phyloP scores from a whole-genome alignment of 2,329 filamentous ascomycete species.

The Venturia effusa region DNA sequence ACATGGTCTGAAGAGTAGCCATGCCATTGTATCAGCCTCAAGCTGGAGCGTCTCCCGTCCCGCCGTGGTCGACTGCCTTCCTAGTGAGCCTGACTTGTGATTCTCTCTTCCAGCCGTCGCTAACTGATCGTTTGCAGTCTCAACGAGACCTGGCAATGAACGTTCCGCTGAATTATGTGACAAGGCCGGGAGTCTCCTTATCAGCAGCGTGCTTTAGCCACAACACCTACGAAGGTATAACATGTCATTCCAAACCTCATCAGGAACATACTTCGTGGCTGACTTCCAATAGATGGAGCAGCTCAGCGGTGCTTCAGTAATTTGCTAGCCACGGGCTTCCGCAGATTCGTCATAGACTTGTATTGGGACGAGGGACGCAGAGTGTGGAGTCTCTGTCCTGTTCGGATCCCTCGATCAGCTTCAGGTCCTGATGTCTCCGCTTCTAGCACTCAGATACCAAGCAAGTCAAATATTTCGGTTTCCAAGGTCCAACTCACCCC shows the following conservation, averaged over 20 bases:
- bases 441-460: neutral
- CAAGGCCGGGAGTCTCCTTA: slow-evolving; percentile 45
- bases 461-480: slow-evolving; percentile 2
- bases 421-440: neutral
- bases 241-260: neutral
- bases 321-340: slow-evolving; percentile 48
- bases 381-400: slow-evolving; percentile 52
- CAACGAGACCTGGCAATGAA: slow-evolving; percentile 49
- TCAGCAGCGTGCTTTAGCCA: slow-evolving; percentile 48
- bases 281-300: slow-evolving; percentile 34
- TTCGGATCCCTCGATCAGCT: slow-evolving; percentile 16
- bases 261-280: neutral
- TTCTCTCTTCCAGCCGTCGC: neutral
- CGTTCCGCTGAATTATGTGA: slow-evolving; percentile 53
- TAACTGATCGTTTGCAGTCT: slow-evolving; percentile 32
- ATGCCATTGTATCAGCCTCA: slow-evolving; percentile 18
- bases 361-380: slow-evolving; percentile 49
- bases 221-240: slow-evolving; percentile 26
- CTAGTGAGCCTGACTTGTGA: slow-evolving; percentile 17
- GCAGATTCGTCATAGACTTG: slow-evolving; percentile 47
- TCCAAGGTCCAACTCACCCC: slow-evolving; percentile 3
- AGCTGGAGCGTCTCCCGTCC: slow-evolving; percentile 15
- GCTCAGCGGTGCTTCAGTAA: slow-evolving; percentile 50
- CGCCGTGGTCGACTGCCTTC: slow-evolving; percentile 17
- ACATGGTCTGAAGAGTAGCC: neutral